Evolutionary conservation across 495 filamentous ascomycete genomes (phyloP).

Genomic region (Xylaria scruposa): DNA sequence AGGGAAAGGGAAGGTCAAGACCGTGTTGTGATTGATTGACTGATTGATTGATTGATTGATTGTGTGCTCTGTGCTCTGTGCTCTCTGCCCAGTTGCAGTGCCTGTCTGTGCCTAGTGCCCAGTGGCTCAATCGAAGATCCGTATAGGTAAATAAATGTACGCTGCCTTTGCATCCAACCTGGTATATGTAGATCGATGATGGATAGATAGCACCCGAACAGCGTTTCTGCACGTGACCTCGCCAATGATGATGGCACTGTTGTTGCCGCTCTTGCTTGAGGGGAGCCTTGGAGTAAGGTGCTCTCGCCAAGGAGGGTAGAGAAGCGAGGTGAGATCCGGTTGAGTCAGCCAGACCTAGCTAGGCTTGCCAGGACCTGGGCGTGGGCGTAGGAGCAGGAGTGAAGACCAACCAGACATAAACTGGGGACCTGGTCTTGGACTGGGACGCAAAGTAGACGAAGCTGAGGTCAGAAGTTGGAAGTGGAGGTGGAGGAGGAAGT

Average conservation of each 20-base stretch:
- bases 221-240: slow-evolving; percentile 36
- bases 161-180: not conserved
- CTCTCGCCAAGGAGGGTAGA: slow-evolving; percentile 2
- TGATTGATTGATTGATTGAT: no score
- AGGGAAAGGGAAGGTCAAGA: not conserved
- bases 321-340: not conserved
- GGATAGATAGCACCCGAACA: slow-evolving; percentile 22
- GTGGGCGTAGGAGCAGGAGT: not conserved
- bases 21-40: no score
- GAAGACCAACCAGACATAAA: not conserved
- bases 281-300: not conserved
- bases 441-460: not conserved
- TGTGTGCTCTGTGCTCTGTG: not conserved
- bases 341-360: slow-evolving; percentile 1
- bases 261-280: slow-evolving; percentile 19
- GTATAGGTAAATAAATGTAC: not conserved
- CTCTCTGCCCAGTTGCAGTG: no score
- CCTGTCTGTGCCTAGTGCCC: not conserved
- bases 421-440: not conserved
- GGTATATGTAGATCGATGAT: not conserved
- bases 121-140: slow-evolving; percentile 10
- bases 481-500: not conserved
- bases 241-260: slow-evolving; percentile 29
- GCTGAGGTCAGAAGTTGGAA: not conserved
- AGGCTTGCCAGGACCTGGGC: not conserved